These are phyloP conservation scores for Russula sp. DNA, from an alignment of 768 basidiomycete genomes.

Conservation along the genomic window DNA sequence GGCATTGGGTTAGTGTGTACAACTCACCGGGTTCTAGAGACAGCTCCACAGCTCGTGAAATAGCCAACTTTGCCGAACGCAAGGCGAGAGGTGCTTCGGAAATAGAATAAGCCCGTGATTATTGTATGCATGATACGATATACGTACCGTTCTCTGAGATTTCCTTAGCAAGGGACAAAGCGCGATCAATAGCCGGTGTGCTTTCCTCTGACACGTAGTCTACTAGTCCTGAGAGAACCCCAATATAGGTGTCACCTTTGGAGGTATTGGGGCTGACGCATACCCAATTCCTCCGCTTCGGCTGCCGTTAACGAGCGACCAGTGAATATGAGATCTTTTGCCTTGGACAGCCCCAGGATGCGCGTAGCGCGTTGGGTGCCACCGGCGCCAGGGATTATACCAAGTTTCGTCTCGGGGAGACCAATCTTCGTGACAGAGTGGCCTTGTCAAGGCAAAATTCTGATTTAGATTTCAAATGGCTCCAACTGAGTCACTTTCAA, in stretches of 20 bases:
- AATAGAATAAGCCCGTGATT: neutral
- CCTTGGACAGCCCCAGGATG: conserved; percentile 68
- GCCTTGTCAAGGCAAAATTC: conserved; percentile 33
- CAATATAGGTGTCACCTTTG: neutral
- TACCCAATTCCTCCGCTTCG: conserved; percentile 72
- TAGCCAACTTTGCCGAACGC: conserved; percentile 81
- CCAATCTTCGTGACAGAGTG: conserved; percentile 77
- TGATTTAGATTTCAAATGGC: neutral
- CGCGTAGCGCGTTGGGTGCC: conserved; percentile 82
- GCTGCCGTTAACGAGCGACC: conserved; percentile 59
- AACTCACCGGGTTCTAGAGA: conserved; percentile 66
- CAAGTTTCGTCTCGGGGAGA: conserved; percentile 70
- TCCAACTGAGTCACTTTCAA: conserved; percentile 1
- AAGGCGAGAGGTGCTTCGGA: conserved; percentile 74
- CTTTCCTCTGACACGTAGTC: conserved; percentile 69
- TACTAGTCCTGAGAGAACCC: conserved; percentile 54
- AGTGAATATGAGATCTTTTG: conserved; percentile 85
- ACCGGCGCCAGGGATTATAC: conserved; percentile 88
- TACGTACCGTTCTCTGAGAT: conserved; percentile 62
- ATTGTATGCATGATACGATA: neutral
- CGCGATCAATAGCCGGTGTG: conserved; percentile 58
- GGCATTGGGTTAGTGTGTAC: neutral
- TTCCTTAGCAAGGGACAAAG: conserved; percentile 60
- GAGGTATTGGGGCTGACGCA: conserved; percentile 4
- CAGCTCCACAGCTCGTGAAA: conserved; percentile 74